A percentile compares a stretch with the other conserved stretches of the same genome.
These are phyloP conservation scores for Graphilbum fragrans DNA, from an alignment of 2,329 filamentous ascomycete species.

Conservation along the genomic window DNA sequence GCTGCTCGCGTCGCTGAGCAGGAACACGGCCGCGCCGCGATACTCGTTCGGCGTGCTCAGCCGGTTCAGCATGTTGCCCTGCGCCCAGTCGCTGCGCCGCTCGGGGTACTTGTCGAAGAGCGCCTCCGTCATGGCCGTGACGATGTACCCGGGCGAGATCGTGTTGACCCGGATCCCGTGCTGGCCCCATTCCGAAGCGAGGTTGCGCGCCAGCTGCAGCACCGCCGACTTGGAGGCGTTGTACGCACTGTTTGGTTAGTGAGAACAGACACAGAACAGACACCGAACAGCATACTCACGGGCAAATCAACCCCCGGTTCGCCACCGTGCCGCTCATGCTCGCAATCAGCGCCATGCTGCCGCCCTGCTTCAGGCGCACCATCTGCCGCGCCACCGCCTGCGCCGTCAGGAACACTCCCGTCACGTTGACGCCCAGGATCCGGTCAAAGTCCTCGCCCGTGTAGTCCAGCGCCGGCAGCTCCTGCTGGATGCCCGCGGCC, in stretches of 20 bases:
- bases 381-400: constrained; percentile 78
- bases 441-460: constrained; percentile 60
- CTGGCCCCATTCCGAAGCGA: constrained; percentile 62
- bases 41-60: constrained; percentile 59
- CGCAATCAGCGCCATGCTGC: constrained; percentile 56
- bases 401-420: constrained; percentile 75
- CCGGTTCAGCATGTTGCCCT: constrained; percentile 71
- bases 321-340: constrained; percentile 59
- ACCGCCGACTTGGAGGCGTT: constrained; percentile 68
- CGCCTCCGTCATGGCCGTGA: constrained; percentile 71
- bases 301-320: constrained; percentile 46
- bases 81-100: constrained; percentile 55
- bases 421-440: constrained; percentile 78
- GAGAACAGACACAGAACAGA: neutral
- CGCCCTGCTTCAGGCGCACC: constrained; percentile 40
- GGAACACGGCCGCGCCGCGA: constrained; percentile 56
- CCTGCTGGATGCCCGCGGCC: constrained; percentile 64
- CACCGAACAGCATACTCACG: constrained; percentile 30
- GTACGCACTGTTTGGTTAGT: constrained; percentile 40
- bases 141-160: constrained; percentile 68
- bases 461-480: constrained; percentile 74
- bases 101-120: constrained; percentile 69
- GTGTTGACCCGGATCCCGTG: constrained; percentile 71
- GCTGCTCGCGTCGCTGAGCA: constrained; percentile 53
- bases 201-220: constrained; percentile 56